Percentiles rank a stretch among this genome's conserved stretches.
Conservation (phyloP, 495 filamentous ascomycete species). For the Podospora bellae-mahoneyi region DNA sequence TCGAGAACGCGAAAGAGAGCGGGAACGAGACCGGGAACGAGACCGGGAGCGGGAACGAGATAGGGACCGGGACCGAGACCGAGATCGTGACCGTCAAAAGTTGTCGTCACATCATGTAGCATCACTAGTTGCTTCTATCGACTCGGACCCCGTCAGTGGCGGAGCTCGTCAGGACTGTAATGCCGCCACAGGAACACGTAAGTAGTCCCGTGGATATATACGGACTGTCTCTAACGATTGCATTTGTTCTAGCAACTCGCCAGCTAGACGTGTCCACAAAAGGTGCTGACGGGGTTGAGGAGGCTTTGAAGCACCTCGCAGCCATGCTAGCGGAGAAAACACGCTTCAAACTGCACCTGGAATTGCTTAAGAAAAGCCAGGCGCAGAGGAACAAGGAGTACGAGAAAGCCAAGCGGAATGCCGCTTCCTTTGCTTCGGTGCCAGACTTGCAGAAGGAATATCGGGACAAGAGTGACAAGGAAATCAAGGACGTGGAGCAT, state of each 20-base stretch:
- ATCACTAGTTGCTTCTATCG: background rate
- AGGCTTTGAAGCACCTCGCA: background rate
- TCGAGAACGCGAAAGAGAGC: background rate
- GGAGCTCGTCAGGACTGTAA: background rate
- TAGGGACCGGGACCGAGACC: background rate
- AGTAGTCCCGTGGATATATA: background rate
- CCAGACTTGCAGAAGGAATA: conserved; percentile 31
- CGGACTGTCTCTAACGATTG: background rate
- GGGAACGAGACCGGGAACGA: background rate
- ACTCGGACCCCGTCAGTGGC: background rate
- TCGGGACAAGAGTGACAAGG: conserved; percentile 5
- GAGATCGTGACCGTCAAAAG: background rate
- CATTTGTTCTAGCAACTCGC: background rate
- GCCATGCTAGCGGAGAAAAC: background rate
- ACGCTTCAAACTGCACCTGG: conserved; percentile 9
- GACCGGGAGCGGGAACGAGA: background rate
- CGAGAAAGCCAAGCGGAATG: conserved; percentile 23
- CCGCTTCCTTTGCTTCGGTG: conserved; percentile 32
- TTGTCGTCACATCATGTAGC: background rate
- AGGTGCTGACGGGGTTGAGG: background rate
- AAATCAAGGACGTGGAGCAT: conserved; percentile 7
- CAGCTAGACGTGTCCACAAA: background rate
- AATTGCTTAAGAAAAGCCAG: conserved; percentile 18
- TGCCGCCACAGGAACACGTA: background rate
- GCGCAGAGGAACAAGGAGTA: conserved; percentile 24